These are phyloP conservation scores for Leccinum fuscescens DNA, from an alignment of 1,284 basidiomycete species.

Conservation along the genomic window DNA sequence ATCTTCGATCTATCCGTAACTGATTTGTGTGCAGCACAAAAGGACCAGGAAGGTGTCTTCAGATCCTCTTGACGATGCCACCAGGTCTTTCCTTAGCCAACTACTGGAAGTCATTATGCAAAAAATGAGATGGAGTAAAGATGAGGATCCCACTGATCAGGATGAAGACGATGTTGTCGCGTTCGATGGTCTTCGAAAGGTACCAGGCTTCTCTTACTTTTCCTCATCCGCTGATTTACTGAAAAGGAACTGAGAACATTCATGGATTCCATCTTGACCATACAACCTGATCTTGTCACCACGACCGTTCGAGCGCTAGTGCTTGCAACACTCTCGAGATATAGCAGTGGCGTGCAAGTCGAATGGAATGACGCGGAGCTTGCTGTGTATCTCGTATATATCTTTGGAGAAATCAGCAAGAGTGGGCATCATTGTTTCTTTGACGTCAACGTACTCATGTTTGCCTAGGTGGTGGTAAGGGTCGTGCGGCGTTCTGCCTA, in stretches of 20 bases:
- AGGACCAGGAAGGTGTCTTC: constrained; percentile 66
- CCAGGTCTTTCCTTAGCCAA: constrained; percentile 77
- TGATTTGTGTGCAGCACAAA: constrained; percentile 62
- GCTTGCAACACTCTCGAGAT: constrained; percentile 69
- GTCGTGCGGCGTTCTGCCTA: constrained; percentile 72
- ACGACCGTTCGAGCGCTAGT: constrained; percentile 71
- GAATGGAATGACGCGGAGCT: constrained; percentile 96
- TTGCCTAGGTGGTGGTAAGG: constrained; percentile 62
- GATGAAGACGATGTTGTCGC: constrained; percentile 88
- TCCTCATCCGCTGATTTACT: constrained; percentile 6
- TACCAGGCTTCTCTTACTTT: constrained; percentile 30
- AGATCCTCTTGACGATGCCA: constrained; percentile 68
- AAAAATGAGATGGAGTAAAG: constrained; percentile 92
- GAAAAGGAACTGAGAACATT: constrained; percentile 76
- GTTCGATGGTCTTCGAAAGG: constrained; percentile 87
- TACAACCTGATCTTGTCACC: constrained; percentile 82
- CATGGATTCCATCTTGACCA: constrained; percentile 76
- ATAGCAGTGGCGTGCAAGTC: constrained; percentile 54
- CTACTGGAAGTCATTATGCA: constrained; percentile 79
- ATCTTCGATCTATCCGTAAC: not conserved
- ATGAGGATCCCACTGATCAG: constrained; percentile 76
- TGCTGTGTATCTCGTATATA: constrained; percentile 87
- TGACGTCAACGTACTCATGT: constrained; percentile 1
- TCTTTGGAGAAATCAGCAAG: constrained; percentile 92
- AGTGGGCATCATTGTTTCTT: constrained; percentile 40